Percentiles rank a stretch among this genome's conserved stretches.
Evolutionary conservation across 2,329 filamentous ascomycete species (phyloP).

Genomic region (Sporothrix phasma): DNA sequence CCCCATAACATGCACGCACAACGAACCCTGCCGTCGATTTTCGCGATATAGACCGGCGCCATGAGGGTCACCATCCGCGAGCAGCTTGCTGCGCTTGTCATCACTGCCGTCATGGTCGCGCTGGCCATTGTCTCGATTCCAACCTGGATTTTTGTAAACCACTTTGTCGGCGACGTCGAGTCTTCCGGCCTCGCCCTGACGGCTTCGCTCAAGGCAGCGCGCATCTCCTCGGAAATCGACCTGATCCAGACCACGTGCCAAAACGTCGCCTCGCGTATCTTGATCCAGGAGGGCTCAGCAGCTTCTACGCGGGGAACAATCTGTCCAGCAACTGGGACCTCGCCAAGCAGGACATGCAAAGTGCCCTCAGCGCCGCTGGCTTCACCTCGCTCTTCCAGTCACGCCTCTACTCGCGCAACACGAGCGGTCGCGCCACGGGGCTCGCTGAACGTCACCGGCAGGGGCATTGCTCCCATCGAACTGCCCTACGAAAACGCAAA

Average conservation of each 20-base stretch:
- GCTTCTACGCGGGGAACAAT: conserved; percentile 47
- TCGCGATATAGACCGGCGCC: conserved; percentile 28
- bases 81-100: conserved; percentile 73
- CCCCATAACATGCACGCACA: conserved; percentile 24
- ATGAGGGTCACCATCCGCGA: conserved; percentile 85
- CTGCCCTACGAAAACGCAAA: conserved; percentile 53
- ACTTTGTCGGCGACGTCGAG: conserved; percentile 43
- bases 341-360: conserved; percentile 56
- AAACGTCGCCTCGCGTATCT: conserved; percentile 58
- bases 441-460: conserved; percentile 56
- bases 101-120: conserved; percentile 62
- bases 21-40: conserved; percentile 13
- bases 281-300: conserved; percentile 45
- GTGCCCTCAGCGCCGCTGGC: conserved; percentile 54
- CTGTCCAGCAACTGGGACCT: conserved; percentile 49
- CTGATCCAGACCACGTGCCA: conserved; percentile 66
- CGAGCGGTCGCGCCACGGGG: conserved; percentile 43
- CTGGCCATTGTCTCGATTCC: conserved; percentile 73
- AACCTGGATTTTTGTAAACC: conserved; percentile 52
- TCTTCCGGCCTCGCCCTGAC: conserved; percentile 60
- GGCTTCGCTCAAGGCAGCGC: conserved; percentile 76
- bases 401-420: conserved; percentile 60
- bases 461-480: conserved; percentile 37
- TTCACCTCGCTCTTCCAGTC: conserved; percentile 56
- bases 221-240: conserved; percentile 67